phyloP scores from a whole-genome alignment of 306 rosid species.

The Quercus variabilis region DNA sequence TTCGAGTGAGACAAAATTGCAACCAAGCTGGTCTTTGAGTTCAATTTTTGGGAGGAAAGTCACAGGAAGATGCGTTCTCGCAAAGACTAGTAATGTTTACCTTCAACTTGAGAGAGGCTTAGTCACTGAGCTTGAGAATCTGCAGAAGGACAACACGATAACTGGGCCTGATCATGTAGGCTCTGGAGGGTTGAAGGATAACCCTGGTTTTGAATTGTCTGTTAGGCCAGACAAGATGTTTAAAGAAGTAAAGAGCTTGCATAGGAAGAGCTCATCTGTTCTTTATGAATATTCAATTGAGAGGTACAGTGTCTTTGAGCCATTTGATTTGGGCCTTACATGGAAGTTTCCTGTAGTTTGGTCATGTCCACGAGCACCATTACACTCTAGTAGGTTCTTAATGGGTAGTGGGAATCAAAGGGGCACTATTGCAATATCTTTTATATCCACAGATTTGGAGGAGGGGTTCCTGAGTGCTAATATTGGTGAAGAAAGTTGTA shows the following conservation, averaged over 20 bases:
- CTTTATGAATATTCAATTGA: conserved; percentile 63
- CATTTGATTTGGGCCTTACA: conserved; percentile 73
- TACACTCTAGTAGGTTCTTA: conserved; percentile 78
- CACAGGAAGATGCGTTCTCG: conserved; percentile 70
- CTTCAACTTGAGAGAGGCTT: conserved; percentile 67
- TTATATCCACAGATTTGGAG: conserved; percentile 58
- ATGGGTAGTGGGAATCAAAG: conserved; percentile 96
- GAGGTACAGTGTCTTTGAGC: conserved; percentile 38
- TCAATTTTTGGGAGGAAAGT: conserved; percentile 80
- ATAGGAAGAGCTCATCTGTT: conserved; percentile 38
- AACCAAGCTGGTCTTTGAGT: conserved; percentile 89
- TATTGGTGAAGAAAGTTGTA: conserved; percentile 48
- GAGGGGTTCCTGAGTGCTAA: conserved; percentile 28
- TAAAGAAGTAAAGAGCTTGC: conserved; percentile 41
- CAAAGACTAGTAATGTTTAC: conserved; percentile 74
- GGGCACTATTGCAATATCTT: conserved; percentile 87
- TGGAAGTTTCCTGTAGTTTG: conserved; percentile 81
- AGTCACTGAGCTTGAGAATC: conserved; percentile 47
- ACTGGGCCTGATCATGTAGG: conserved; percentile 24
- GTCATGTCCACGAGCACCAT: conserved; percentile 73
- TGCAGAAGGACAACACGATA: conserved; percentile 38
- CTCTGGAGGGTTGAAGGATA: conserved; percentile 35
- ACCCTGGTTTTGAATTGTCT: conserved; percentile 68
- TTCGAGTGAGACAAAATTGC: conserved; percentile 42
- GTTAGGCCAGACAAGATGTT: conserved; percentile 57